These are phyloP conservation scores for Brassica juncea DNA, from an alignment of 345 rosid genomes.

Conservation along the genomic window DNA sequence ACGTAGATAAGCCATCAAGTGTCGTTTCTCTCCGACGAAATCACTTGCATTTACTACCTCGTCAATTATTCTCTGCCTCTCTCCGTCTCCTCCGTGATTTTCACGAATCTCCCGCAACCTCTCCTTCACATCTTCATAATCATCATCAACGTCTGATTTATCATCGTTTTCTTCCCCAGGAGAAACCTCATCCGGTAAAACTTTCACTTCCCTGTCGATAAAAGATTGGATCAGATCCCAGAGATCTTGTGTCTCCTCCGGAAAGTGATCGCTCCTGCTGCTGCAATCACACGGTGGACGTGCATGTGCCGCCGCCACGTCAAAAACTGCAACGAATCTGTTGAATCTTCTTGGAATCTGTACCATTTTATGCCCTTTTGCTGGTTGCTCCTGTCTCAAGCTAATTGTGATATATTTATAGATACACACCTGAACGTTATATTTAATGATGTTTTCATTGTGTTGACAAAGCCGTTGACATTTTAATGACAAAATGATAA, in stretches of 20 bases:
- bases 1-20: constrained; percentile 57
- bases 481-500: constrained; percentile 23
- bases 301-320: constrained; percentile 41
- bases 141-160: constrained; percentile 20
- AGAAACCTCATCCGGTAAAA: not conserved
- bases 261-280: constrained; percentile 71
- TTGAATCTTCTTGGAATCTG: constrained; percentile 40
- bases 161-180: constrained; percentile 19
- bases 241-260: constrained; percentile 52
- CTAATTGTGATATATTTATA: not conserved
- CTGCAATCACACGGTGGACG: constrained; percentile 58
- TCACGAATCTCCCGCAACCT: constrained; percentile 38
- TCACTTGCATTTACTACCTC: constrained; percentile 40
- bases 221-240: constrained; percentile 75
- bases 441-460: constrained; percentile 18
- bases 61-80: constrained; percentile 36
- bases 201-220: constrained; percentile 53
- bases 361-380: constrained; percentile 31
- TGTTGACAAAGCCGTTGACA: constrained; percentile 29
- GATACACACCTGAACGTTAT: not conserved
- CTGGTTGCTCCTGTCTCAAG: not conserved
- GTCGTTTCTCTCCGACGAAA: constrained; percentile 46
- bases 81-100: constrained; percentile 21
- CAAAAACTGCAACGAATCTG: constrained; percentile 48
- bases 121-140: constrained; percentile 47